Base-by-base conservation (phyloP, 129 eudicot genomes). In the Mikania micrantha region DNA sequence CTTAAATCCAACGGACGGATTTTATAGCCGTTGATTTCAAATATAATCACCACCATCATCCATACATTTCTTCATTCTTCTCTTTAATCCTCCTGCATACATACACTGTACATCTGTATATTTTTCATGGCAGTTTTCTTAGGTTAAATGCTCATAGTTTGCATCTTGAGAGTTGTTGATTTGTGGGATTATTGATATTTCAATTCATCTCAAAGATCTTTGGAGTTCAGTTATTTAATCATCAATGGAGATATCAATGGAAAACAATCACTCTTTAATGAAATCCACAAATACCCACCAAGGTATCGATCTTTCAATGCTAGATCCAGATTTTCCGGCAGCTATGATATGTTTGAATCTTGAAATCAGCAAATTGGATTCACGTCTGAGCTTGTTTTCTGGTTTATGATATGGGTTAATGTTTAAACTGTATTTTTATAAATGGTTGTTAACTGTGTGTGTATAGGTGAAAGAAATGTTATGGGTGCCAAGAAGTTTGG, bases 21-120 rank as follows among this genome's bases (percentile, higher is more conserved):
- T 74, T 77, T 70, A 78, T 89, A 85, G 96, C 94, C 96, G 90
- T 88, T 88, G 68, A 74, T 88, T 85, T 83, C 77, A 85, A 88
- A 82, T 67, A 54, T 61, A 78, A 71, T 57, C 31, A 48, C 49
- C 75, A 67, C 71, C 79, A 73, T 62, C 80, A 76, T 65, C 20
- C 77, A 53, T 72, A 50, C 69, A 59, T 44, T 48, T 59, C 53
- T 53, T 70, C 70, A 42, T 58, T 67, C 35, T n/a, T n/a, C n/a
- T n/a, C n/a, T n/a, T n/a, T n/a, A n/a, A n/a, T 27, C 53, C 60
- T 52, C 40, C 48, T 22, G 20, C 50, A 24, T 67, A n/a, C n/a
- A n/a, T n/a, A n/a, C n/a, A n/a, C n/a, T n/a, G n/a, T n/a, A n/a
- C n/a, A n/a, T n/a, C 71, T 72, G 78, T 17, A 52, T 34, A 25